Base-by-base conservation (phyloP, 345 rosid species). In the Lumnitzera littorea region DNA sequence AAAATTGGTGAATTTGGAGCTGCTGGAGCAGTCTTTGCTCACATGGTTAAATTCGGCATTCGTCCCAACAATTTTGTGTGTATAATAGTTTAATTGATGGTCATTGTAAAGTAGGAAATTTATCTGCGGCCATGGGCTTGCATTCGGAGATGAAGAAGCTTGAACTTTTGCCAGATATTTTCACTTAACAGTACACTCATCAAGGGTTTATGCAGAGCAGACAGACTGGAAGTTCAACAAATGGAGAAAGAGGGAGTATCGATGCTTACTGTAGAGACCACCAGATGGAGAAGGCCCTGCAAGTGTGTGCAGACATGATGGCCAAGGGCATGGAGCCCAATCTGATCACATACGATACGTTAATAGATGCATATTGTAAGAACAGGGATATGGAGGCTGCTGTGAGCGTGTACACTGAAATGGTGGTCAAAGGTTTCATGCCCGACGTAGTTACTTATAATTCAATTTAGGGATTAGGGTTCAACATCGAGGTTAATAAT, bases 51-150 rank as follows among this genome's bases (percentile, higher is more conserved):
- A 68, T 70, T 75, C 60, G 82, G 85, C 46, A 78, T 81, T 79
- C 51, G 64, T 15, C 91, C 95, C 24, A 83, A 88, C 61, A 62
- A 71, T 51, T 56, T 72, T 68, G 76, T 79, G 20, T 1, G 57
- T 88, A 84, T 63, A 88, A 83, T 66, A 75, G 82, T 52, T 62
- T 85, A 53, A 72, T 85, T 63, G 80, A 81, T 70, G 89, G 91
- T 54, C 70, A 75, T 50, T 78, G 72, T 24, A 72, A 60, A 77
- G 75, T 62, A 56, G 87, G 84, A 27, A 65, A 71, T 58, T 17
- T 71, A 41, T 60, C 63, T 50, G 73, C 76, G 72, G 89, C 85
- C 50, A 57, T 67, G 81, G 60, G 43, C 23, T 64, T 82, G 70
- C 56, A 61, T 63, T 61, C 63, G 0, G 89, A 84, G 67, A 82